Base-by-base conservation (phyloP, 306 rosid genomes). In the Lathyrus oleraceus region DNA sequence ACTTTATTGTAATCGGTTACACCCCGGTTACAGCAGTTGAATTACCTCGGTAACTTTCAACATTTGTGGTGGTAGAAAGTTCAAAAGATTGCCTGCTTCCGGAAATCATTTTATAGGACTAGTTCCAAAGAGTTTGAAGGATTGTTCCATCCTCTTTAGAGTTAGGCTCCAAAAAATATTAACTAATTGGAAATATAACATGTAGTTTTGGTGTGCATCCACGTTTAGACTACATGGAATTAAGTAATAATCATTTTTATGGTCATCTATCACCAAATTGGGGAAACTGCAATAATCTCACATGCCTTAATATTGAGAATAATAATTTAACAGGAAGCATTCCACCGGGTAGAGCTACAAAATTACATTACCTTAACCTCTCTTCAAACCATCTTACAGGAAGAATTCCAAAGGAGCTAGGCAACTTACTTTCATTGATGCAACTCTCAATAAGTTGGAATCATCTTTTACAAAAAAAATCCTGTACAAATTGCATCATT, bases 51-150 rank as follows among this genome's bases (percentile, higher is more conserved):
- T n/a, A 3, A 2, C 3, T 27, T 3, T 4, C 16, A 14, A 45
- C 16, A 45, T 45, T 45, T 45, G 62, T 25, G 10, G 5, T 27
- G 36, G 38, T 56, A 39, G 62, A 12, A 25, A 10, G 16, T 6
- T 56, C 0, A 11, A 0, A 5, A 0, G 0, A 0, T 56, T 56
- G 2, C 2, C 5, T 12, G 19, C 10, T 0, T 0, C 0, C 0
- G 0, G 0, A 5, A 56, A 56, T 10, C 62, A 27, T 0, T 56
- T 56, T 17, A 12, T 19, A 4, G 62, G 62, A 5, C 16, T 4
- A 2, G 1, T 56, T 56, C 62, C 38, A 12, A 0, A 56, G 10
- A 25, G 62, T 56, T 56, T 56, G 39, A 25, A 25, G 8, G 25
- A 27, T 25, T 56, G 38, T 10, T 25, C 19, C 1, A 56, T 5